These are phyloP conservation scores for Fusarium sulawesiense DNA, from an alignment of 2,329 filamentous ascomycete genomes.

Conservation along the genomic window DNA sequence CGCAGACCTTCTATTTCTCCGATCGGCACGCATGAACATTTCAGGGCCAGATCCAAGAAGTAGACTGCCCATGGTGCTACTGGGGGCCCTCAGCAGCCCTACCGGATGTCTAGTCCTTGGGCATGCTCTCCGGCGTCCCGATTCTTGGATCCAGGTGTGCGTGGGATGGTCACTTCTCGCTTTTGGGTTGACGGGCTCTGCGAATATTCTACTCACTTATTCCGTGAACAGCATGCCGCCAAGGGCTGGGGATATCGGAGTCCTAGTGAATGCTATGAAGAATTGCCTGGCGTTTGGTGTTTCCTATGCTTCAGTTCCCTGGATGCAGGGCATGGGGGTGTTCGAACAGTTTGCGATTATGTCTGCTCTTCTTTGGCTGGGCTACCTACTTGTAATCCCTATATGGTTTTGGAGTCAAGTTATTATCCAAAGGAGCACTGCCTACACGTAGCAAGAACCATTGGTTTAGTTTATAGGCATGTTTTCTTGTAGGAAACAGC, in stretches of 20 bases:
- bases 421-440: background rate
- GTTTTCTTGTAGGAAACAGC: accelerated
- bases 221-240: conserved; percentile 5
- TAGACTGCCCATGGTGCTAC: background rate
- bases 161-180: conserved; percentile 4
- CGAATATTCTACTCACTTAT: conserved; percentile 7
- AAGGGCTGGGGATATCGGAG: conserved; percentile 10
- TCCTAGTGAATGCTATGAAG: conserved; percentile 15
- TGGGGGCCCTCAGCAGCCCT: background rate
- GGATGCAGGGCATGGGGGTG: background rate
- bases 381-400: background rate
- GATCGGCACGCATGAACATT: background rate
- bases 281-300: conserved; percentile 10
- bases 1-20: conserved; percentile 6
- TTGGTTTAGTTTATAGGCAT: background rate
- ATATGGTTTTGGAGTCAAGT: conserved; percentile 1
- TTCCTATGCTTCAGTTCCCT: background rate
- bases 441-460: background rate
- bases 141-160: background rate
- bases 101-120: background rate
- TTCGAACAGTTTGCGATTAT: background rate
- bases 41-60: background rate
- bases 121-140: background rate
- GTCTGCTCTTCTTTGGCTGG: conserved; percentile 6
- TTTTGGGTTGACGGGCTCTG: conserved; percentile 14